phyloP scores from a whole-genome alignment of 2,329 filamentous ascomycete species.

The Pyricularia sp. region DNA sequence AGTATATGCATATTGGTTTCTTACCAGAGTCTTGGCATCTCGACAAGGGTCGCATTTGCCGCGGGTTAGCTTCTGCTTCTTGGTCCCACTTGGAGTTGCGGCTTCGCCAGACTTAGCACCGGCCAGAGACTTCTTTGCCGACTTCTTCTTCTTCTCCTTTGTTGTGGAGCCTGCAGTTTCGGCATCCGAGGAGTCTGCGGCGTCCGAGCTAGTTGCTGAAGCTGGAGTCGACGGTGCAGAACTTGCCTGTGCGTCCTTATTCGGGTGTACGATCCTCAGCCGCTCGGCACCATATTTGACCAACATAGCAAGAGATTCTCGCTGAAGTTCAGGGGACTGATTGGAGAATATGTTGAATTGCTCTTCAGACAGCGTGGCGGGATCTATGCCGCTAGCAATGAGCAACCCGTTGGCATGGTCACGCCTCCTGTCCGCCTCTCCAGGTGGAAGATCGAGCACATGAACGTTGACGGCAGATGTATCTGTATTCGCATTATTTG shows the following conservation, averaged over 20 bases:
- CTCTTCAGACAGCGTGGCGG: constrained; percentile 39
- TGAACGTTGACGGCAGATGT: constrained; percentile 2
- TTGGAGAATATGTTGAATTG: constrained; percentile 53
- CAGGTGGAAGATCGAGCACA: constrained; percentile 28
- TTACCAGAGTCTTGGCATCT: constrained; percentile 17
- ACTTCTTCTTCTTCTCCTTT: not conserved
- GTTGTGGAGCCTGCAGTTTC: not conserved
- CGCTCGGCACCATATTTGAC: constrained; percentile 47
- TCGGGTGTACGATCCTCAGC: constrained; percentile 46
- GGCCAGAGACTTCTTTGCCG: not conserved
- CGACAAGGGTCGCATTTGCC: constrained; percentile 24
- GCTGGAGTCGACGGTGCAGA: constrained; percentile 5
- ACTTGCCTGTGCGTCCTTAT: constrained; percentile 20
- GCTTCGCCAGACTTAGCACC: not conserved
- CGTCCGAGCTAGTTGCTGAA: constrained; percentile 5
- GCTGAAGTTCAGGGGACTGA: constrained; percentile 45
- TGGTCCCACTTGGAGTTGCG: constrained; percentile 12
- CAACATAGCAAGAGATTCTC: constrained; percentile 46
- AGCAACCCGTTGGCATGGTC: constrained; percentile 40
- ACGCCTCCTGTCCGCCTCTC: constrained; percentile 39
- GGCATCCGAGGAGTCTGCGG: not conserved
- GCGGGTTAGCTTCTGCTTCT: constrained; percentile 19
- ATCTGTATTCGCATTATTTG: not conserved
- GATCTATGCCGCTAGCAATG: constrained; percentile 36
- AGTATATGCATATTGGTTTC: constrained; percentile 1